Base-by-base conservation (phyloP, 2,329 filamentous ascomycete species). In the Juglanconis juglandina region DNA sequence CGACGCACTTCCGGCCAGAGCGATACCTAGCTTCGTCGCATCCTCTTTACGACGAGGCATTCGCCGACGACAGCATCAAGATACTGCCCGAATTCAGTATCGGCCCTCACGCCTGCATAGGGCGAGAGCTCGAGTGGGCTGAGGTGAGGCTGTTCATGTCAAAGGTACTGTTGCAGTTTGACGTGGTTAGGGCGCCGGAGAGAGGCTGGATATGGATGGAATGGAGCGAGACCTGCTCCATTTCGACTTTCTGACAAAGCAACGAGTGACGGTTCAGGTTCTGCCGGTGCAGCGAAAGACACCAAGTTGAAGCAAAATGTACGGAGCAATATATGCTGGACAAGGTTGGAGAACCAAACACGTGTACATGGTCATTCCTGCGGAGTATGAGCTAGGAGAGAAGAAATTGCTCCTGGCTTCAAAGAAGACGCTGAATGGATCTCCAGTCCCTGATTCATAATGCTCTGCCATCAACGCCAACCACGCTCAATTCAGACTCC, bases 81-180 rank as follows among this genome's bases (percentile, higher is more conserved):
- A 39, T 3, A 1, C 39, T 58, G 6, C 48, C 32, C 3, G 32
- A 2, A 1, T 58, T 58, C 48, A 58, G 48, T 7, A 47, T 52
- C 13, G 56, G 56, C 2, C 48, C 56, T 2, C 48, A 46, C 5
- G 48, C 39, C 32, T 58, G 41, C 32, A 14, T 51, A 7, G 56
- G 56, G 4, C 32, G 48, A 10, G 56, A 58, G 55, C 37, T 58
- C 10, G 56, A 13, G 14, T 58, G 56, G 56, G 11, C 32, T 6
- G 39, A 53, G 33, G 48, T 35, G 13, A 51, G 11, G 49, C 8
- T 58, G 11, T 52, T 47, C 8, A 17, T 58, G 4, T 46, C 39
- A 6, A 52, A 58, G 34, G 24, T 58, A 0, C 32, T 58, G 33
- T 58, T 49, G 56, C 32, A 37, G 7, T 58, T 58, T 14, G 56